Evolutionary conservation across 2,329 filamentous ascomycete genomes (phyloP).

Genomic region (Alternaria panax): DNA sequence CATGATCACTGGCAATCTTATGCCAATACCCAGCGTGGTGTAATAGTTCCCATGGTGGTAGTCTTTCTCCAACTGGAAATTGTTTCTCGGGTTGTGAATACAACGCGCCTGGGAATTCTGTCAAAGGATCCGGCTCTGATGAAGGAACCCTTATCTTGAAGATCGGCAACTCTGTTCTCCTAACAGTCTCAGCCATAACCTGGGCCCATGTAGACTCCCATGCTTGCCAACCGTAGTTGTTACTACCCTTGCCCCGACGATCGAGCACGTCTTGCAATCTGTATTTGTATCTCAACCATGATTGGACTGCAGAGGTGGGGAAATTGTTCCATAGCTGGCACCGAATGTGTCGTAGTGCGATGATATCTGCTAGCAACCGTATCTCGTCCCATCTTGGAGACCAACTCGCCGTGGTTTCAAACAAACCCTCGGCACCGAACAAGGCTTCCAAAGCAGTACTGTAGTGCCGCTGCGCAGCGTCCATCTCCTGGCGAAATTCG

Average conservation of each 20-base stretch:
- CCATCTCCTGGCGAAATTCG: slow-evolving; percentile 92
- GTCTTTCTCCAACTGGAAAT: slow-evolving; percentile 56
- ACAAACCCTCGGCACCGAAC: slow-evolving; percentile 77
- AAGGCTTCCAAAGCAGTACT: slow-evolving; percentile 86
- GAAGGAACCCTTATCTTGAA: slow-evolving; percentile 45
- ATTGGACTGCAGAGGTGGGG: slow-evolving; percentile 78
- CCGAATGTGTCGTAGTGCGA: slow-evolving; percentile 80
- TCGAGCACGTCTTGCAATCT: slow-evolving; percentile 80
- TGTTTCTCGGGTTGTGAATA: slow-evolving; percentile 62
- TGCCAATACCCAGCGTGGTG: slow-evolving; percentile 71
- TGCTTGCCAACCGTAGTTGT: slow-evolving; percentile 91
- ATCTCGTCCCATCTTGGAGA: slow-evolving; percentile 90
- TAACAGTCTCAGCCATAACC: slow-evolving; percentile 67
- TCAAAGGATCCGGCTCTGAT: slow-evolving; percentile 35
- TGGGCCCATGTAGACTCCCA: slow-evolving; percentile 82
- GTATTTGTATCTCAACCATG: slow-evolving; percentile 80
- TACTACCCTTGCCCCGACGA: slow-evolving; percentile 80
- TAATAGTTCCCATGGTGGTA: slow-evolving; percentile 65
- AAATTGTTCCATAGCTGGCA: slow-evolving; percentile 83
- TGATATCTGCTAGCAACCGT: slow-evolving; percentile 82
- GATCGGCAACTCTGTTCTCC: slow-evolving; percentile 58
- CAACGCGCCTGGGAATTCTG: slow-evolving; percentile 44
- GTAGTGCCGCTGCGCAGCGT: slow-evolving; percentile 83
- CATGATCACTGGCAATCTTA: slow-evolving; percentile 61
- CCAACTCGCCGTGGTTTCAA: slow-evolving; percentile 90